These are phyloP conservation scores for Pseudevernia furfuracea DNA, from an alignment of 495 filamentous ascomycete genomes.

Conservation along the genomic window DNA sequence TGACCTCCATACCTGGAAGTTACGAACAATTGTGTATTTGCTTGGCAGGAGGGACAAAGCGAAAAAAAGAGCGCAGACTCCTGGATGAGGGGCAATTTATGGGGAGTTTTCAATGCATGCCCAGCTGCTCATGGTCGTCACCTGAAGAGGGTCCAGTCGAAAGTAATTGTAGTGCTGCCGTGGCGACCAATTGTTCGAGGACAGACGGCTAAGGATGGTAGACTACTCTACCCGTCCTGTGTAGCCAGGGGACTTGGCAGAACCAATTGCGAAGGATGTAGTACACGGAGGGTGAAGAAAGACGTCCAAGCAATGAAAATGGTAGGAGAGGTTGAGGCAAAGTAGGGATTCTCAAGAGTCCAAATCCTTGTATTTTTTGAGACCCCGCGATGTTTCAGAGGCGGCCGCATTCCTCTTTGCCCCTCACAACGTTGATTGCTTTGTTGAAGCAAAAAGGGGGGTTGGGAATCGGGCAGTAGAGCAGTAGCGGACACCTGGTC, in stretches of 20 bases:
- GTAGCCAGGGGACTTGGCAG: background rate
- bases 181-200: background rate
- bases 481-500: no score
- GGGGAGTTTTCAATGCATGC: background rate
- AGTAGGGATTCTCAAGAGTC: background rate
- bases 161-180: background rate
- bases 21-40: background rate
- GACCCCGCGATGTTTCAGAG: slow-evolving; percentile 2
- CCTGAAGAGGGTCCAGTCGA: background rate
- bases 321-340: background rate
- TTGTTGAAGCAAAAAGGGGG: no score
- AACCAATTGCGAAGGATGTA: background rate
- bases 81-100: background rate
- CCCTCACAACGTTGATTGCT: background rate
- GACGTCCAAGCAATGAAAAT: background rate
- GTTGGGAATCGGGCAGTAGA: no score
- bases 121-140: background rate
- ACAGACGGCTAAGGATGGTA: background rate
- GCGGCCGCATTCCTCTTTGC: slow-evolving; percentile 1
- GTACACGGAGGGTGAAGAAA: background rate
- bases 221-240: background rate
- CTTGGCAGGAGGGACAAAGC: background rate
- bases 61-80: background rate
- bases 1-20: slow-evolving; percentile 13
- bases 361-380: background rate